These are phyloP conservation scores for Phytophthora aleatoria DNA, from an alignment of 352 stramenopile genomes.

Conservation along the genomic window DNA sequence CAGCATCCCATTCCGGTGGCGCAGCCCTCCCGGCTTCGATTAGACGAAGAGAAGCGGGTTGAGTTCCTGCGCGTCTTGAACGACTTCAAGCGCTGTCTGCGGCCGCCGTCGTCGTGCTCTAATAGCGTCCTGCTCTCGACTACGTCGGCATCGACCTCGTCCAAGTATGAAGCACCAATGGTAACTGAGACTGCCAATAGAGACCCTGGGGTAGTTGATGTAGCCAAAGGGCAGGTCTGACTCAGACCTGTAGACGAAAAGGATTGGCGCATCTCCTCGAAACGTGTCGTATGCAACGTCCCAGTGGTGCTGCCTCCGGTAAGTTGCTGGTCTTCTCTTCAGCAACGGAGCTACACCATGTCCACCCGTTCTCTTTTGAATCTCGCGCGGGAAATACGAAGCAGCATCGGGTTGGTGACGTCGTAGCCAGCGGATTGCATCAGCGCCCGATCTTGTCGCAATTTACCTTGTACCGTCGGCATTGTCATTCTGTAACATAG, in stretches of 20 bases:
- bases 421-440: constrained; percentile 9
- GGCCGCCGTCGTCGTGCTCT: constrained; percentile 5
- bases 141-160: background rate
- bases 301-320: constrained; percentile 4
- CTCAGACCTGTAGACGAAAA: constrained; percentile 35
- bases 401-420: constrained; percentile 8
- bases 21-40: constrained; percentile 1
- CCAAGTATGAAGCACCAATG: background rate
- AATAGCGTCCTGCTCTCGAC: background rate
- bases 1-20: background rate
- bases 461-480: background rate
- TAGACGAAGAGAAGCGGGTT: constrained; percentile 32
- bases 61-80: constrained; percentile 52
- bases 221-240: constrained; percentile 8
- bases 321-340: constrained; percentile 3
- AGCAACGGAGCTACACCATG: constrained; percentile 8
- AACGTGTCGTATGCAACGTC: constrained; percentile 15
- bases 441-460: constrained; percentile 6
- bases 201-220: constrained; percentile 1
- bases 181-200: background rate
- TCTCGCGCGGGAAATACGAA: constrained; percentile 8
- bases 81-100: constrained; percentile 59
- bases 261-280: constrained; percentile 19
- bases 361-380: constrained; percentile 25
- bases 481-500: background rate